Evolutionary conservation across 768 basidiomycete species (phyloP).

Genomic region (Boletellus emodensis): DNA sequence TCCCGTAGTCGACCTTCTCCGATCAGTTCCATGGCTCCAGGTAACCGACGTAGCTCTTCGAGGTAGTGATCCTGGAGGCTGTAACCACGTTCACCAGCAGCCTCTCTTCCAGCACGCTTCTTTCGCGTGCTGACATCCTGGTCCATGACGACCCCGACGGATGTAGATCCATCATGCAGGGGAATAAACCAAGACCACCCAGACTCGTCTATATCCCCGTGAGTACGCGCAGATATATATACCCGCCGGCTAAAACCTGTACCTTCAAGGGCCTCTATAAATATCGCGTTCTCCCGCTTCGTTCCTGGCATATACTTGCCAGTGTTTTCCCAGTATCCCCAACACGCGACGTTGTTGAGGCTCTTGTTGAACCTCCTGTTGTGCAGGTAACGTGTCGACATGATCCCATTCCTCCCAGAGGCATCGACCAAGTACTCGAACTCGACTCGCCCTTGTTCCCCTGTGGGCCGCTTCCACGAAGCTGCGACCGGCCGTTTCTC

Average conservation of each 20-base stretch:
- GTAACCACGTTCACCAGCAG: not conserved
- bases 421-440: constrained; percentile 1
- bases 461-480: not conserved
- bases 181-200: not conserved
- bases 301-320: not conserved
- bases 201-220: not conserved
- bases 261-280: not conserved
- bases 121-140: not conserved
- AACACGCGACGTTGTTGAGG: not conserved
- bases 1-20: not conserved
- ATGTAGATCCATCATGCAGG: not conserved
- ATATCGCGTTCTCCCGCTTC: not conserved
- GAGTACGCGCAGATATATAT: not conserved
- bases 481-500: not conserved
- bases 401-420: not conserved
- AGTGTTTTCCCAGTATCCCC: not conserved
- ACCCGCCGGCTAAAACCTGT: not conserved
- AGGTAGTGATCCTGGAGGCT: not conserved
- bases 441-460: not conserved
- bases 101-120: not conserved
- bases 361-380: not conserved
- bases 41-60: not conserved
- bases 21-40: not conserved
- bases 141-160: constrained; percentile 1
- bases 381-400: not conserved